A percentile compares a stretch with the other conserved stretches of the same genome.
Evolutionary conservation across 2,329 filamentous ascomycete species (phyloP).

Genomic region (Neopestalotiopsis sp.): DNA sequence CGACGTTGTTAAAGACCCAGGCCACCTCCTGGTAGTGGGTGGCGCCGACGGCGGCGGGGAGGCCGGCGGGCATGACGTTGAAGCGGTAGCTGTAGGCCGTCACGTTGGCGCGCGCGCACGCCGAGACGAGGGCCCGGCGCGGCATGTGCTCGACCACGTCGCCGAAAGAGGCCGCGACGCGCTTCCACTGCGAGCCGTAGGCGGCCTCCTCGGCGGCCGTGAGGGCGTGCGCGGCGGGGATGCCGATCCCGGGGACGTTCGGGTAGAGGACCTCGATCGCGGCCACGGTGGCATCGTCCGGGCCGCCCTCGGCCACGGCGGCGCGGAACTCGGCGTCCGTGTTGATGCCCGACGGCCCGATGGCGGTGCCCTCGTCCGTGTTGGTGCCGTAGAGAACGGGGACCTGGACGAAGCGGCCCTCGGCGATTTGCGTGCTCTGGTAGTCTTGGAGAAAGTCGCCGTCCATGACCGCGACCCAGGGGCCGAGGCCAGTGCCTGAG

Average conservation of each 20-base stretch:
- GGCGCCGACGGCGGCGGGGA: constrained; percentile 43
- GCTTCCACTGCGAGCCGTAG: constrained; percentile 49
- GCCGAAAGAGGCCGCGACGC: constrained; percentile 48
- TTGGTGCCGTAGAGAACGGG: constrained; percentile 55
- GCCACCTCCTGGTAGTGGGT: constrained; percentile 55
- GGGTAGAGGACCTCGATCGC: constrained; percentile 54
- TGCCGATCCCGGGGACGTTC: constrained; percentile 50
- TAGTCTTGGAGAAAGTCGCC: constrained; percentile 53
- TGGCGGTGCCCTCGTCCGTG: constrained; percentile 52
- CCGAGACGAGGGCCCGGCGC: constrained; percentile 49
- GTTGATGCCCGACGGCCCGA: constrained; percentile 43
- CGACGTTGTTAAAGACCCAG: constrained; percentile 56
- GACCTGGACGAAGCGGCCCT: constrained; percentile 48
- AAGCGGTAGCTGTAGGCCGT: constrained; percentile 55
- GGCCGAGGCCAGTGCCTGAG: constrained; percentile 34
- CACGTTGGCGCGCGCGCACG: constrained; percentile 40
- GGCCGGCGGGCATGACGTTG: constrained; percentile 50
- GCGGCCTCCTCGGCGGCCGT: constrained; percentile 22
- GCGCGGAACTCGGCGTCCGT: constrained; percentile 49
- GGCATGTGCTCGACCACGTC: constrained; percentile 55
- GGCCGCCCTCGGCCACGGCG: constrained; percentile 38
- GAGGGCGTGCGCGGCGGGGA: constrained; percentile 46
- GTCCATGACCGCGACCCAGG: constrained; percentile 51
- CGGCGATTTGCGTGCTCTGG: constrained; percentile 48
- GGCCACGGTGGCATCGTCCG: constrained; percentile 49